phyloP scores from a whole-genome alignment of 768 basidiomycete genomes.

The Termitomyces titanicus region DNA sequence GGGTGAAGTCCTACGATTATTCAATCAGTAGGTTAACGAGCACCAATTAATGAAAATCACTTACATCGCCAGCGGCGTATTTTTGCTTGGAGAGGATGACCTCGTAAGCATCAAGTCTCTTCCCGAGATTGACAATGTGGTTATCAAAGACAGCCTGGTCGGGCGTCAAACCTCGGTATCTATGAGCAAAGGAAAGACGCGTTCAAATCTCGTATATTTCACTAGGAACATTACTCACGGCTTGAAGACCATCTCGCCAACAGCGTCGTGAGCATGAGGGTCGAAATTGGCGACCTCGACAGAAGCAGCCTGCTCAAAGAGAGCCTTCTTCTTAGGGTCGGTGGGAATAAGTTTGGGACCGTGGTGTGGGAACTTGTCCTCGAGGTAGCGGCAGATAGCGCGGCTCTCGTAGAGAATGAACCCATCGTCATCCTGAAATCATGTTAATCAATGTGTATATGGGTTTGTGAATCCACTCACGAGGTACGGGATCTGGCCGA shows the following conservation, averaged over 20 bases:
- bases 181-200: neutral
- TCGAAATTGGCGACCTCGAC: constrained; percentile 55
- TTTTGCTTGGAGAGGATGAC: constrained; percentile 46
- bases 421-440: constrained; percentile 44
- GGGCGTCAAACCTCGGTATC: constrained; percentile 6
- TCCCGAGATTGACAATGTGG: constrained; percentile 24
- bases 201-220: no score
- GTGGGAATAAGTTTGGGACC: constrained; percentile 51
- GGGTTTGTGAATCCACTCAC: constrained; percentile 22
- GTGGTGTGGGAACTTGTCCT: constrained; percentile 46
- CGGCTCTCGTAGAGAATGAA: constrained; percentile 61
- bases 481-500: constrained; percentile 59
- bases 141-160: constrained; percentile 19
- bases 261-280: constrained; percentile 30
- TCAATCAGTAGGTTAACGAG: neutral
- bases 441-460: neutral
- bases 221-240: constrained; percentile 26
- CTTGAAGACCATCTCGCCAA: constrained; percentile 51
- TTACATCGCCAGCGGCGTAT: constrained; percentile 56
- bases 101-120: constrained; percentile 49
- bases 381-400: constrained; percentile 59
- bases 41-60: constrained; percentile 6
- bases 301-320: constrained; percentile 46
- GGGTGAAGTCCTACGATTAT: constrained; percentile 6
- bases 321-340: constrained; percentile 33